Base-by-base conservation (phyloP, 2,329 filamentous ascomycete species). In the Chaetomium sp. region DNA sequence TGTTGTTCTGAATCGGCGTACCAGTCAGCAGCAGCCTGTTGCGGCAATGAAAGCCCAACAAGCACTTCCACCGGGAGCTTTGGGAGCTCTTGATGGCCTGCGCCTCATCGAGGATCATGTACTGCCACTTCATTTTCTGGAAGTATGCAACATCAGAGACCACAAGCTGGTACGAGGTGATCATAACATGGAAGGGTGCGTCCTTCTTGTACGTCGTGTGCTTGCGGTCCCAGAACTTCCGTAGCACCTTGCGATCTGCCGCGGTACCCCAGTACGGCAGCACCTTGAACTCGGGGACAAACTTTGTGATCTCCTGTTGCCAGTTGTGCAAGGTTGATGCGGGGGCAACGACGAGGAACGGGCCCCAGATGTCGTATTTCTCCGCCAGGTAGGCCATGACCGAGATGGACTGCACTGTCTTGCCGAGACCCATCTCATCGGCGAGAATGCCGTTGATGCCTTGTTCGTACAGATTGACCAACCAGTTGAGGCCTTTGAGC, bases 121-220 rank as follows among this genome's bases (percentile, higher is more conserved):
- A 98, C 79, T 98, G 95, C 95, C 95, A 99, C 72, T 91, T 91
- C 84, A 99, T 95, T 82, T 98, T 98, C 79, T 97, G 94, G 81
- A 99, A 98, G 78, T 99, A 99, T 66, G 93, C 89, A 1, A 96
- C 92, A 75, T 99, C 95, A 29, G 93, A 91, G 23, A 99, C 95
- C 29, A 99, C 95, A 45, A 99, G 84, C 78, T 99, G 95, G 76
- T 99, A 99, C 0, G 94, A 98, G 0, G 95, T 99, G 56, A 99
- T 89, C 59, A 97, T 87, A 60, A 99, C 93, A 75, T 99, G 95
- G 81, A 99, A 98, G 16, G 93, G 89, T 0, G 93, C 93, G 65
- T 97, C 93, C 73, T 91, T 92, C 72, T 87, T 93, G 79, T 99
- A 99, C 3, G 93, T 97, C 71, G 94, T 90, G 76, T 98, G 93